phyloP scores from a whole-genome alignment of 2,329 filamentous ascomycete genomes.

The Penicillium decumbens region DNA sequence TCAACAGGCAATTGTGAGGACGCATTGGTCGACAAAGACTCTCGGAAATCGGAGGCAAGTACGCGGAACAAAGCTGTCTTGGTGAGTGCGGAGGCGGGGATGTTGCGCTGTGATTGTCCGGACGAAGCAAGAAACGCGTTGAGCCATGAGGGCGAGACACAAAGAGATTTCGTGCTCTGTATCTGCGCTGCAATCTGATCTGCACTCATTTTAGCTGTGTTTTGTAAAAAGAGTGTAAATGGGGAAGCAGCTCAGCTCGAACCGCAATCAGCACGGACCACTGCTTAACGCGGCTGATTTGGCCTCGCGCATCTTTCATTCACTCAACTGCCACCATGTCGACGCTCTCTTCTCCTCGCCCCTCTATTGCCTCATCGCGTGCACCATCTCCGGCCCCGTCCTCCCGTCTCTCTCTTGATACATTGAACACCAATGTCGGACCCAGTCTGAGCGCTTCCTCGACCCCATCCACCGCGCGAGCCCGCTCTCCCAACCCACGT shows the following conservation, averaged over 20 bases:
- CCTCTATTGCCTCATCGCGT: slow-evolving; percentile 54
- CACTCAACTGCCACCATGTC: slow-evolving; percentile 44
- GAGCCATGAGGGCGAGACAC: slow-evolving; percentile 60
- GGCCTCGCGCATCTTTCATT: slow-evolving; percentile 1
- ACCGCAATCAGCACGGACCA: slow-evolving; percentile 22
- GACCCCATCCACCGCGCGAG: slow-evolving; percentile 40
- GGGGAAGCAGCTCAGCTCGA: slow-evolving; percentile 10
- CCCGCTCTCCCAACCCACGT: slow-evolving; percentile 40
- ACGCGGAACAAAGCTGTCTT: slow-evolving; percentile 78
- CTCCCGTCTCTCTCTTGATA: slow-evolving; percentile 69
- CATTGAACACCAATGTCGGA: slow-evolving; percentile 55
- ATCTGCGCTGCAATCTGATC: slow-evolving; percentile 49
- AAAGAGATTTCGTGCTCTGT: slow-evolving; percentile 52
- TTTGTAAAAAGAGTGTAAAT: not conserved
- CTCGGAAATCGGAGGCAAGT: slow-evolving; percentile 70
- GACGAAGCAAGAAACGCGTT: slow-evolving; percentile 56
- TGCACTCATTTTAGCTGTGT: slow-evolving; percentile 21
- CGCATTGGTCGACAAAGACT: slow-evolving; percentile 50
- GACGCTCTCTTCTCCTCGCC: slow-evolving; percentile 56
- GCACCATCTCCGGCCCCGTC: slow-evolving; percentile 59
- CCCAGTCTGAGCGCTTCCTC: slow-evolving; percentile 48
- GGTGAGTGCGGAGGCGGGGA: slow-evolving; percentile 65
- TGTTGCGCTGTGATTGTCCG: slow-evolving; percentile 40
- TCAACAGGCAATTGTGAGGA: slow-evolving; percentile 52
- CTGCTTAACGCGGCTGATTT: slow-evolving; percentile 23